Base-by-base conservation (phyloP, 495 filamentous ascomycete species). In the Aspergillus sclerotiicarbonarius region DNA sequence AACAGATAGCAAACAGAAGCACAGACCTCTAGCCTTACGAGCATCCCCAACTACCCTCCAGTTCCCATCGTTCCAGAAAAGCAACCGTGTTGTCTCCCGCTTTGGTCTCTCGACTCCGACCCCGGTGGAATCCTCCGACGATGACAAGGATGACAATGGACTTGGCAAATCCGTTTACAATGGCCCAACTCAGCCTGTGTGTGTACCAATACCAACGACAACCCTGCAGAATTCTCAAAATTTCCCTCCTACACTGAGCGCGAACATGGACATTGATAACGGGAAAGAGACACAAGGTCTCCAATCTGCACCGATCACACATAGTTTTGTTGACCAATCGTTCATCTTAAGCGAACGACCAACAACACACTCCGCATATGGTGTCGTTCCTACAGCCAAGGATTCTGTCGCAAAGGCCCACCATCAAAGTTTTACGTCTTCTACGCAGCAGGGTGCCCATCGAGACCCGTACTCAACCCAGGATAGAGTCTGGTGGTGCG, bases 221-320 rank as follows among this genome's bases (percentile, higher is more conserved):
- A 16, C 45, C 41, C 32, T 43, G 6, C 57, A 46, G 15, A 2
- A 18, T 25, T n/a, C 25, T 25, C 53, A 29, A 5, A 13, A 45
- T 12, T 44, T 15, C n/a, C 32, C 47, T 3, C 55, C 66, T 12
- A 57, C 54, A 2, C 16, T 62, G 13, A 59, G 73, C 30, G 58
- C 57, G 13, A 52, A 60, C 8, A 69, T 73, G 49, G 82, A 87
- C 64, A 57, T 73, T 32, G 86, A 87, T 59, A 76, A 76, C 59
- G 78, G 83, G 41, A 84, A 46, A 82, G 78, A 69, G 8, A 18
- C 25, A 64, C 62, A 64, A 29, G 73, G 73, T 54, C 71, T 76
- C 45, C 78, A 83, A 62, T 80, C 79, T 20, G 84, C 83, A 4
- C 82, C 83, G 7, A 83, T 84, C 44, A 64, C 65, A 54, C 58